A percentile compares a stretch with the other conserved stretches of the same genome.
These are phyloP conservation scores for Claviceps cyperi DNA, from an alignment of 2,329 filamentous ascomycete genomes.

Conservation along the genomic window DNA sequence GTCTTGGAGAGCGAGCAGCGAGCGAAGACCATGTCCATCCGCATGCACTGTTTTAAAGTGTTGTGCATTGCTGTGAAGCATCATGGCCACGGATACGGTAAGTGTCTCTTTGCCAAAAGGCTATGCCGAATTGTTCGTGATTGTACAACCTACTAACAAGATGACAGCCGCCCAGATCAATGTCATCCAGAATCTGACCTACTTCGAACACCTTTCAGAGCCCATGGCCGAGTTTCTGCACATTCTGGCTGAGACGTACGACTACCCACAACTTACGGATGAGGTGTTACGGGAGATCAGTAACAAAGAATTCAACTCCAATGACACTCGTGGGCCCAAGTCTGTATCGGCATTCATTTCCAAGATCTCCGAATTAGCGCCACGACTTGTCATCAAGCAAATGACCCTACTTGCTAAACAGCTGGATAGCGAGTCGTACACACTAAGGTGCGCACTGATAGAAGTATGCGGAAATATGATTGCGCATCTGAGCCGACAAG, in stretches of 20 bases:
- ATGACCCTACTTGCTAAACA: slow-evolving; percentile 93
- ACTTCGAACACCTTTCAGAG: slow-evolving; percentile 97
- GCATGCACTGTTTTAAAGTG: slow-evolving; percentile 96
- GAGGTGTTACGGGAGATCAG: slow-evolving; percentile 88
- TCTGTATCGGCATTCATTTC: slow-evolving; percentile 89
- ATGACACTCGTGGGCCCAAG: slow-evolving; percentile 88
- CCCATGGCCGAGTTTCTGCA: slow-evolving; percentile 98
- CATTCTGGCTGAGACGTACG: slow-evolving; percentile 91
- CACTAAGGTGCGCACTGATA: slow-evolving; percentile 81
- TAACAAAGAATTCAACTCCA: slow-evolving; percentile 96
- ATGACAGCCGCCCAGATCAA: slow-evolving; percentile 77
- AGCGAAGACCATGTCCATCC: slow-evolving; percentile 74
- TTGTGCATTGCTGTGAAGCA: slow-evolving; percentile 94
- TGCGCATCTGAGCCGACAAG: slow-evolving; percentile 74
- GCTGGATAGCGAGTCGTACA: slow-evolving; percentile 94
- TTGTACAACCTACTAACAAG: slow-evolving; percentile 13
- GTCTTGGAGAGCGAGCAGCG: slow-evolving; percentile 88
- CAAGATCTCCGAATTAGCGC: slow-evolving; percentile 82
- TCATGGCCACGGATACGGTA: slow-evolving; percentile 91
- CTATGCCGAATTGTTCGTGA: too few species aligned
- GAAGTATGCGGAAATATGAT: slow-evolving; percentile 97
- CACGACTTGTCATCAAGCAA: slow-evolving; percentile 88
- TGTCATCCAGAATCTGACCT: slow-evolving; percentile 92
- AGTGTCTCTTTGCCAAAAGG: slow-evolving; percentile 9
- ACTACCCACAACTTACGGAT: slow-evolving; percentile 88